Evolutionary conservation across 371 early-diverging fungal species (phyloP), one percentile per base, ranked within the genome.

Genomic region (Rhizopus sp.): DNA sequence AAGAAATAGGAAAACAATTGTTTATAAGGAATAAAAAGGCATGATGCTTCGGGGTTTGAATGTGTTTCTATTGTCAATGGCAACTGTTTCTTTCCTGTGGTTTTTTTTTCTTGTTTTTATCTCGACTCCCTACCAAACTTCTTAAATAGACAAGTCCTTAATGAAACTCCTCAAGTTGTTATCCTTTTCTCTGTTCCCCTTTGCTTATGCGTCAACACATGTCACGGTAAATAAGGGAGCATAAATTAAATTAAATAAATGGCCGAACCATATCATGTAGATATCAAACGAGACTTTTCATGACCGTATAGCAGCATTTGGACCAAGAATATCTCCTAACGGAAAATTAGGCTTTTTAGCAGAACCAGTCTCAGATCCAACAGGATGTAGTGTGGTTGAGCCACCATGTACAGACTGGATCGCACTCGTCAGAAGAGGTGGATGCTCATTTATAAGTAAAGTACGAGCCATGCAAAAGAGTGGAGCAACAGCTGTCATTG

Each of bases 401-500:
- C 41, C 61, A n/a, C 73, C 70, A 13, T 53, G 68, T 29, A 57
- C 63, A 30, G 68, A 82, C 46, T 92, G 92, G 92, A 84, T 93
- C 10, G 90, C 93, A 10, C 67, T 95, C 3, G 88, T 94, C 0
- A 82, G 86, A 57, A 80, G 95, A 46, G 95, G 95, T 13, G 78
- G 81, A 7, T 95, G 95, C 65, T 80, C 88, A 3, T 95, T 96
- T 67, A 82, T 89, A 44, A 88, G 90, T 6, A 95, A 95, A 65
- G 90, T 94, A 7, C 81, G 94, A 45, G 81, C 82, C 49, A 92
- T 94, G 93, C 93, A 95, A 70, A 70, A 67, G 10, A 82, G 86
- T 39, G 95, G 95, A n/a, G 93, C 93, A 5, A 70, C 78, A 10
- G 95, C 90, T 6, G 94, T 95, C 3, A 78, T 93, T 12, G 92